phyloP scores from a whole-genome alignment of 805 yeast species.

The Cyberlindnera japonica region DNA sequence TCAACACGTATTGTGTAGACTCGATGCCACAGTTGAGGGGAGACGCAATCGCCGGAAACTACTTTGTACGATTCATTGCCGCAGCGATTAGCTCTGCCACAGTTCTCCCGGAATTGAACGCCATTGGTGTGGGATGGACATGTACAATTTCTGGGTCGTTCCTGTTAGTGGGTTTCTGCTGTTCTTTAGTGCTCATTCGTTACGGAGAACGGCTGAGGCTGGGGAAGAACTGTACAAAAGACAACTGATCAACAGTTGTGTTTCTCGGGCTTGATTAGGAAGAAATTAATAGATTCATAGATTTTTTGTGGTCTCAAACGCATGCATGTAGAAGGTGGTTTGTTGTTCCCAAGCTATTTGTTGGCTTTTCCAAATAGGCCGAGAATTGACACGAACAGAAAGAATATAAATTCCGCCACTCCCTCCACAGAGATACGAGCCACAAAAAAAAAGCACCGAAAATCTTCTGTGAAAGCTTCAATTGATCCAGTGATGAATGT shows the following conservation, averaged over 20 bases:
- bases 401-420: too few relatives aligned
- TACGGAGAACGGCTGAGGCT: conserved; percentile 39
- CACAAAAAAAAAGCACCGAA: too few relatives aligned
- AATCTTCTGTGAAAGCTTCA: too few relatives aligned
- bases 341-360: too few relatives aligned
- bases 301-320: too few relatives aligned
- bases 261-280: too few relatives aligned
- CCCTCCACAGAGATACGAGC: too few relatives aligned
- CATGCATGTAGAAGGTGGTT: too few relatives aligned
- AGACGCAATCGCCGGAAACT: conserved; percentile 54
- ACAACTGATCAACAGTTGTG: neutral
- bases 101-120: conserved; percentile 41
- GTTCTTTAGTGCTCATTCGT: conserved; percentile 32
- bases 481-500: conserved; percentile 15
- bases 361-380: too few relatives aligned
- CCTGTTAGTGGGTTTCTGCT: conserved; percentile 36
- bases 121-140: conserved; percentile 56
- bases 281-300: too few relatives aligned
- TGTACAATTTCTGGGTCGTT: conserved; percentile 46
- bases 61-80: conserved; percentile 45
- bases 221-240: conserved; percentile 1
- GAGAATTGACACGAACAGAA: too few relatives aligned
- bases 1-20: conserved; percentile 58
- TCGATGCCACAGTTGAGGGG: conserved; percentile 51
- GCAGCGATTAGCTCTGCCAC: conserved; percentile 51